Conservation (phyloP, 495 filamentous ascomycete genomes). For the Talaromyces thailandensis region DNA sequence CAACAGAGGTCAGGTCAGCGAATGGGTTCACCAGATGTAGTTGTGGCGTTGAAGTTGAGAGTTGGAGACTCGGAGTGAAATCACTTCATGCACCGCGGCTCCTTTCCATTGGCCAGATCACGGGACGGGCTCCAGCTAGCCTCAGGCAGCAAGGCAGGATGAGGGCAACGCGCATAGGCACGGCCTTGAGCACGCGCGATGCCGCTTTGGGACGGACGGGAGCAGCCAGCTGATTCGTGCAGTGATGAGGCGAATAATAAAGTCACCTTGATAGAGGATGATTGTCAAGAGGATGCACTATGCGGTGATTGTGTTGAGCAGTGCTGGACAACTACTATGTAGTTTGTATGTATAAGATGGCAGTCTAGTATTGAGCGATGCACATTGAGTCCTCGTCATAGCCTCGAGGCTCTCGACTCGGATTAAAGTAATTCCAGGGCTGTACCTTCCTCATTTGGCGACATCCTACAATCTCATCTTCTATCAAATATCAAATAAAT, state of each 20-base stretch:
- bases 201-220: not conserved
- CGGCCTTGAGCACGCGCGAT: constrained; percentile 1
- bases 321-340: too few relatives aligned
- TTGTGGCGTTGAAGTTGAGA: not conserved
- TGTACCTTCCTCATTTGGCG: not conserved
- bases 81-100: too few relatives aligned
- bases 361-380: too few relatives aligned
- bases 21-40: not conserved
- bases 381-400: not conserved
- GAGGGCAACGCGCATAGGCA: not conserved
- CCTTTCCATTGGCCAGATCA: not conserved
- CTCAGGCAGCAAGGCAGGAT: not conserved
- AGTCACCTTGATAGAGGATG: too few relatives aligned
- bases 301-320: too few relatives aligned
- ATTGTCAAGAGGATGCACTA: not conserved
- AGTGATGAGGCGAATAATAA: too few relatives aligned
- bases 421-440: not conserved
- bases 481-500: not conserved
- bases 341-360: too few relatives aligned
- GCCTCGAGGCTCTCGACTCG: not conserved
- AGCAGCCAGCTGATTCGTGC: not conserved
- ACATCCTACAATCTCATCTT: not conserved
- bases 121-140: not conserved
- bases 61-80: not conserved
- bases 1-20: too few relatives aligned